Conservation (phyloP, 1,284 basidiomycete species). For the Hymenochaete sp. region DNA sequence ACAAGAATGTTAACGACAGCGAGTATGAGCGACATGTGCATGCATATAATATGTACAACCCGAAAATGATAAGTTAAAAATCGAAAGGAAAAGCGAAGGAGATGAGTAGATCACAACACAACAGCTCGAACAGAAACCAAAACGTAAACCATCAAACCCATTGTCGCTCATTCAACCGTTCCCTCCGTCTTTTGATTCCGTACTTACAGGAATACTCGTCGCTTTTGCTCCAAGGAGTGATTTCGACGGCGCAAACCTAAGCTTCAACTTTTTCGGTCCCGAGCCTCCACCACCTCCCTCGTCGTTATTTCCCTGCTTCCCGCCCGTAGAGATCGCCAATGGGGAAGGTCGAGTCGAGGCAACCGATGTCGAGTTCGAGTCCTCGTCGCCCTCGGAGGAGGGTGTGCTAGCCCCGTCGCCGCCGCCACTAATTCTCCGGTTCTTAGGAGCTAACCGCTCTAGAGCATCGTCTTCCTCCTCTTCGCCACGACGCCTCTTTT, state of each 20-base stretch:
- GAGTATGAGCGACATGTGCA: too few relatives aligned
- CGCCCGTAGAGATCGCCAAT: too few relatives aligned
- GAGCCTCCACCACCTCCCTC: conserved; percentile 41
- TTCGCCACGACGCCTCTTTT: conserved; percentile 61
- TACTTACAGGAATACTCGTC: conserved; percentile 41
- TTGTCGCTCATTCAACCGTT: conserved; percentile 35
- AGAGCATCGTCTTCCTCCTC: conserved; percentile 72
- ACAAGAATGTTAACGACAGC: too few relatives aligned
- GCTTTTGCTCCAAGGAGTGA: not conserved
- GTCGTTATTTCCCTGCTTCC: too few relatives aligned
- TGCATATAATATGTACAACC: too few relatives aligned
- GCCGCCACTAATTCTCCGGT: conserved; percentile 40
- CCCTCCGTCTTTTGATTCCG: conserved; percentile 65
- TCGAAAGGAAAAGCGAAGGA: too few relatives aligned
- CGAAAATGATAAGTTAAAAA: too few relatives aligned
- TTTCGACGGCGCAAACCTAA: conserved; percentile 42
- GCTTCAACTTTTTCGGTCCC: conserved; percentile 68
- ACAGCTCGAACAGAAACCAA: not conserved
- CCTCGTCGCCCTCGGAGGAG: too few relatives aligned
- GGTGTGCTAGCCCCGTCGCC: conserved; percentile 27
- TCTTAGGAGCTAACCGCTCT: conserved; percentile 44
- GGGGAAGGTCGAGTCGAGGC: too few relatives aligned
- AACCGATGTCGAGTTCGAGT: too few relatives aligned
- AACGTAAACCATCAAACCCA: not conserved
- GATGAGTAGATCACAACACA: not conserved